Evolutionary conservation across 2,329 filamentous ascomycete genomes (phyloP), one percentile per base, ranked within the genome.

Genomic region (Colletotrichum lupini): DNA sequence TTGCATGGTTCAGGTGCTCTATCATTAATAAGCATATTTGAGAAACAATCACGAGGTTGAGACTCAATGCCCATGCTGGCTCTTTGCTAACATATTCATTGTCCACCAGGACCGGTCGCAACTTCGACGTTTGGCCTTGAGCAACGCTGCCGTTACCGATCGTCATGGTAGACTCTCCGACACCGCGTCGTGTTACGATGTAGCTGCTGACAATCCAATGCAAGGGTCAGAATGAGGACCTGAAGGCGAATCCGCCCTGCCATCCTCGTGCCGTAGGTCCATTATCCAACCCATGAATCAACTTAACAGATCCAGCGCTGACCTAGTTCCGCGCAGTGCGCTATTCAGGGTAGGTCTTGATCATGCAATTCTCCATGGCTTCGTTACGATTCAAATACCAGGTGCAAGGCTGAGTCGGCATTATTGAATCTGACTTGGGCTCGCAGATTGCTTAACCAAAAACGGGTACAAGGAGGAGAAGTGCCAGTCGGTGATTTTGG

Each of bases 391-490:
- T 14, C 16, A 14, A 35, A 35, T 30, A 24, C 14, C n/a, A 4
- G 12, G 16, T 11, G 22, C 19, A 8, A 12, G 5, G 26, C 35
- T 53, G 56, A 46, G 19, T 24, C 26, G 2, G 22, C 5, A n/a
- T 26, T 11, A 49, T 32, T 56, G 9, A 14, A 5, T 26, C 35
- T 37, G 8, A 32, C n/a, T 12, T 16, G 11, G 28, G 35, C n/a
- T 32, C 19, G 22, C 78, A 97, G 95, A 92, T 77, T 99, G 97
- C 80, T 87, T 99, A 75, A 91, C 90, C 59, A 96, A 92, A 83
- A 95, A 95, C 82, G 91, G 91, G 67, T 98, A 93, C 85, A 90
- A 97, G 73, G 95, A 98, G 83, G 91, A 91, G 56, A 97, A 92
- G 80, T 99, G 97, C 83, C 90, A 93, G 79, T 82, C 85, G 22